phyloP scores from a whole-genome alignment of 2,329 filamentous ascomycete genomes.

The Tothia fuscella region DNA sequence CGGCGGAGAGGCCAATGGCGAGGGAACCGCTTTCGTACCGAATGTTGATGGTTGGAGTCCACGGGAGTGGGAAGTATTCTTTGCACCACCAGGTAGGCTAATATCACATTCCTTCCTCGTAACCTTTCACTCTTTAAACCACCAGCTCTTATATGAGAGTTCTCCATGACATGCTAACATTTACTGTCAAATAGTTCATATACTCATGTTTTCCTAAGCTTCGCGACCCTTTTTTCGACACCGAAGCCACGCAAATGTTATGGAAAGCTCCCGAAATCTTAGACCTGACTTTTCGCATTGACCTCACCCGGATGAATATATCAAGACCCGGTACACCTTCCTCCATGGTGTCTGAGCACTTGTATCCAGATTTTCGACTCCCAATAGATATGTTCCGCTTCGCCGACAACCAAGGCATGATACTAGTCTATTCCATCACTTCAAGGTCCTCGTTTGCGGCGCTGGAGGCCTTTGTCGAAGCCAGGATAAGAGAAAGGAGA shows the following conservation, averaged over 20 bases:
- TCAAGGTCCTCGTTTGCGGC: constrained; percentile 5
- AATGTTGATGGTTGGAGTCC: constrained; percentile 1
- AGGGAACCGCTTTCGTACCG: background rate
- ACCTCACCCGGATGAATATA: constrained; percentile 1
- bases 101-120: too few relatives aligned
- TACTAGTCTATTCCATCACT: constrained; percentile 1
- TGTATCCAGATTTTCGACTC: constrained; percentile 2
- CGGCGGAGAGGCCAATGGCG: background rate
- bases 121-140: too few relatives aligned
- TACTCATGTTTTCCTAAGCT: constrained; percentile 3
- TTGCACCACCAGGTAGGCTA: constrained; percentile 7
- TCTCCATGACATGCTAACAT: too few relatives aligned
- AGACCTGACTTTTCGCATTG: background rate
- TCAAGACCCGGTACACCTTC: background rate
- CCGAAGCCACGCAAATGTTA: constrained; percentile 2
- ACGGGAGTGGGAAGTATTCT: constrained; percentile 1
- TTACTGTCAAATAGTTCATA: too few relatives aligned
- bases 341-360: background rate
- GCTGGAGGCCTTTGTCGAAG: background rate
- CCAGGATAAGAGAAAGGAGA: background rate
- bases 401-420: constrained; percentile 1
- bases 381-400: background rate
- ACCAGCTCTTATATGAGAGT: too few relatives aligned
- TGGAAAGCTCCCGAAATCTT: background rate
- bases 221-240: constrained; percentile 1